These are phyloP conservation scores for Leccinum subtestaceum DNA, from an alignment of 768 basidiomycete genomes.

Conservation along the genomic window DNA sequence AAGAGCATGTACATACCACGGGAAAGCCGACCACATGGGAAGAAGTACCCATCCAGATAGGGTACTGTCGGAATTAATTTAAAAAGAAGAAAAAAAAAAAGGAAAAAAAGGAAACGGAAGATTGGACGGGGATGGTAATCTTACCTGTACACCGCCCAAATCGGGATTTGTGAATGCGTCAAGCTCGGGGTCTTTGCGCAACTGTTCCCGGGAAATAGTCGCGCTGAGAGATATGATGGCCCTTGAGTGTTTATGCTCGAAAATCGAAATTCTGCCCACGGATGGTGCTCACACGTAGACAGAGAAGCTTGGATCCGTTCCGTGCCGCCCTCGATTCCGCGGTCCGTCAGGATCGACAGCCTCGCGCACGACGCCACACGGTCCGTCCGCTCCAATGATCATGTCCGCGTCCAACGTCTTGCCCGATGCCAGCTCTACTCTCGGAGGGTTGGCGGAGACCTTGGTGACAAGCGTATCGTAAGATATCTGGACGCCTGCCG, in stretches of 20 bases:
- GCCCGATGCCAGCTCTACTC: constrained; percentile 40
- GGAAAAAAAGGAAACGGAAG: not conserved
- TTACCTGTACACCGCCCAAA: constrained; percentile 14
- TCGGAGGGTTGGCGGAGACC: constrained; percentile 29
- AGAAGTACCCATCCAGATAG: constrained; percentile 22
- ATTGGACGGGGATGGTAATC: not conserved
- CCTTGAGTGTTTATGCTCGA: constrained; percentile 3
- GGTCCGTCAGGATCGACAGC: constrained; percentile 25
- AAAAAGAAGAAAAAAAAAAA: not conserved
- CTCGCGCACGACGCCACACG: constrained; percentile 38
- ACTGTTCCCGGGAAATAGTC: constrained; percentile 37
- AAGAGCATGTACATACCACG: constrained; percentile 10
- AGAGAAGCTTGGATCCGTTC: constrained; percentile 23
- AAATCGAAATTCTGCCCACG: not conserved
- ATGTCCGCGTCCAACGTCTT: constrained; percentile 45
- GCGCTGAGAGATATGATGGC: constrained; percentile 27
- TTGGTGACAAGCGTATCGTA: constrained; percentile 37
- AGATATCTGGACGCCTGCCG: constrained; percentile 45
- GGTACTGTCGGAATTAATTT: constrained; percentile 8
- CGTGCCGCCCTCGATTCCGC: constrained; percentile 22
- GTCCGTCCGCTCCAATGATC: constrained; percentile 59
- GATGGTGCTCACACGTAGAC: constrained; percentile 41
- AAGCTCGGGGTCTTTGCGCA: constrained; percentile 42
- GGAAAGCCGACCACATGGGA: constrained; percentile 15
- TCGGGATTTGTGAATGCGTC: constrained; percentile 17